These are phyloP conservation scores for Komagataella populi DNA, from an alignment of 805 yeast species.

Conservation along the genomic window DNA sequence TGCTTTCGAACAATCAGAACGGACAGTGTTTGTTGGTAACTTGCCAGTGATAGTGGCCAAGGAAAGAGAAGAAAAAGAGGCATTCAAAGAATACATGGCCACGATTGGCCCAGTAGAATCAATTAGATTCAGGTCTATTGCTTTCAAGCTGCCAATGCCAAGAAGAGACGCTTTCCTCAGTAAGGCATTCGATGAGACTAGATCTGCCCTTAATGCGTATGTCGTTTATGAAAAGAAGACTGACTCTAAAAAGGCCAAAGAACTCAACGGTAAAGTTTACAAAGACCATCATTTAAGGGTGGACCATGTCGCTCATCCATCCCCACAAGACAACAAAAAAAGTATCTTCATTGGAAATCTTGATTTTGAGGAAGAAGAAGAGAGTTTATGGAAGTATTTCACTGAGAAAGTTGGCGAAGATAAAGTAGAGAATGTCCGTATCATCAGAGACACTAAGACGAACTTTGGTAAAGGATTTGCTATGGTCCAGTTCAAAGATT, in stretches of 20 bases:
- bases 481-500: conserved; percentile 76
- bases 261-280: conserved; percentile 56
- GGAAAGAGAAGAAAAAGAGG: conserved; percentile 44
- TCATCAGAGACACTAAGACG: conserved; percentile 84
- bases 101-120: conserved; percentile 45
- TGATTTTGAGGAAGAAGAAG: conserved; percentile 89
- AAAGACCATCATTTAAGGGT: conserved; percentile 71
- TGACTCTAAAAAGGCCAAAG: conserved; percentile 29
- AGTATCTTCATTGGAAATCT: conserved; percentile 88
- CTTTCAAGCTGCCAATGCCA: conserved; percentile 78
- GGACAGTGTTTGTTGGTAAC: conserved; percentile 83
- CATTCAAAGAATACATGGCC: conserved; percentile 30
- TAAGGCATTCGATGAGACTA: conserved; percentile 59
- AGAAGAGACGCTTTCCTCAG: conserved; percentile 83
- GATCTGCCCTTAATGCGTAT: conserved; percentile 82
- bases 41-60: conserved; percentile 57
- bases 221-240: conserved; percentile 56
- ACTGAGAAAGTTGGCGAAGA: conserved; percentile 34
- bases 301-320: conserved; percentile 88
- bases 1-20: conserved; percentile 74
- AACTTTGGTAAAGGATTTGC: conserved; percentile 97
- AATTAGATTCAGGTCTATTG: conserved; percentile 82
- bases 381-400: conserved; percentile 76
- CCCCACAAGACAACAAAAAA: conserved; percentile 69
- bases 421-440: conserved; percentile 76